These are phyloP conservation scores for Talaromyces islandicus DNA, from an alignment of 2,329 filamentous ascomycete genomes.

Conservation along the genomic window DNA sequence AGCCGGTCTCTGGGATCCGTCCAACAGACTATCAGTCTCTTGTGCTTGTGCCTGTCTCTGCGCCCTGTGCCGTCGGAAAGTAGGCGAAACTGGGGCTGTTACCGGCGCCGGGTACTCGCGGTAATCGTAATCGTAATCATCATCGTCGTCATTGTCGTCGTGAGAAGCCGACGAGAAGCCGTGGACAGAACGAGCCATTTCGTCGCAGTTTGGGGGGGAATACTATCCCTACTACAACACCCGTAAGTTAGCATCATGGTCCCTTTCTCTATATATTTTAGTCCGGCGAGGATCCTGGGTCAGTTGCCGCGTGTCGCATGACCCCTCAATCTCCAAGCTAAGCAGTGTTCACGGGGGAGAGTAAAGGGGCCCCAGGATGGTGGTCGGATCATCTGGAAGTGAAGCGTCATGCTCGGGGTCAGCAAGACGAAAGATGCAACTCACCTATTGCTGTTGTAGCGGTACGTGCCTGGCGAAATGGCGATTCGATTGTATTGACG, in stretches of 20 bases:
- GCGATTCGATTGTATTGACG: background rate
- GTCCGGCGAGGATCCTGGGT: background rate
- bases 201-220: background rate
- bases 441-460: background rate
- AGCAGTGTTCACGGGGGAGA: background rate
- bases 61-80: conserved; percentile 23
- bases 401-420: background rate
- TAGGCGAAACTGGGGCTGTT: conserved; percentile 33
- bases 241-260: background rate
- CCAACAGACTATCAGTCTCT: conserved; percentile 15
- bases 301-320: background rate
- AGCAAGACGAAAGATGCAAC: background rate
- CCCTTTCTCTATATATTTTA: background rate
- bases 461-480: background rate
- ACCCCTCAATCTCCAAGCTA: background rate
- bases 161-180: background rate
- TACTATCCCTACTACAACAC: background rate
- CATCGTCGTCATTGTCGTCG: conserved; percentile 8
- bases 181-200: conserved; percentile 12
- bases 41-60: conserved; percentile 23
- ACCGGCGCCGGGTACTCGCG: conserved; percentile 1
- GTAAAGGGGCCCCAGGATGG: background rate
- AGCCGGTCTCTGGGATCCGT: conserved; percentile 19
- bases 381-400: background rate
- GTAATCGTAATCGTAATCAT: conserved; percentile 6